Conservation (phyloP, 306 rosid genomes). For the Hylodesmum podocarpum region DNA sequence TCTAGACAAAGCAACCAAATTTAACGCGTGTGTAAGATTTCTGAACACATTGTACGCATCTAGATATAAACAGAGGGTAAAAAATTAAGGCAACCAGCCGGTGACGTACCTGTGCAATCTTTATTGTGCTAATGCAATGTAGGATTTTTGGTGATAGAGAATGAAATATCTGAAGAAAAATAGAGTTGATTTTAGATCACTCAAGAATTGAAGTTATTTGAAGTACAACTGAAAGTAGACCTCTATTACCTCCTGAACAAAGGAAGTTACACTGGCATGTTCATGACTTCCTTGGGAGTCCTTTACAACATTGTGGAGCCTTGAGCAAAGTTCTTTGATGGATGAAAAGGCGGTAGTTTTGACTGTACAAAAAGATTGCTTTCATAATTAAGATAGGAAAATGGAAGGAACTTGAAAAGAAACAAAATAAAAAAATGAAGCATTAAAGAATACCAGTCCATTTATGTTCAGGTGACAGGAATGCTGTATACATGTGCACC, state of each 20-base stretch:
- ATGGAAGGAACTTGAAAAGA: constrained; percentile 10
- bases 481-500: constrained; percentile 49
- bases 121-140: constrained; percentile 71
- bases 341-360: constrained; percentile 70
- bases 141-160: constrained; percentile 61
- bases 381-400: constrained; percentile 14
- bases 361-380: constrained; percentile 52
- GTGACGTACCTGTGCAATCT: constrained; percentile 82
- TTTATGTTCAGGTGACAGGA: constrained; percentile 63
- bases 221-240: constrained; percentile 30
- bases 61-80: neutral
- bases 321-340: constrained; percentile 77
- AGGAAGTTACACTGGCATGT: constrained; percentile 45
- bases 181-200: constrained; percentile 11
- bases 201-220: constrained; percentile 12
- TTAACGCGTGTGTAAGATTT: neutral
- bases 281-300: constrained; percentile 42
- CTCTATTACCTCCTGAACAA: constrained; percentile 65
- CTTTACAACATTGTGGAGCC: constrained; percentile 45
- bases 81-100: neutral
- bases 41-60: neutral
- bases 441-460: constrained; percentile 73
- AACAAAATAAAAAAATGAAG: constrained; percentile 10
- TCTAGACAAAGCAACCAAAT: neutral
- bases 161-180: constrained; percentile 59